Percentiles rank a stretch among this genome's conserved stretches.
These are phyloP conservation scores for Daldinia sp. DNA, from an alignment of 2,329 filamentous ascomycete species.

Conservation along the genomic window DNA sequence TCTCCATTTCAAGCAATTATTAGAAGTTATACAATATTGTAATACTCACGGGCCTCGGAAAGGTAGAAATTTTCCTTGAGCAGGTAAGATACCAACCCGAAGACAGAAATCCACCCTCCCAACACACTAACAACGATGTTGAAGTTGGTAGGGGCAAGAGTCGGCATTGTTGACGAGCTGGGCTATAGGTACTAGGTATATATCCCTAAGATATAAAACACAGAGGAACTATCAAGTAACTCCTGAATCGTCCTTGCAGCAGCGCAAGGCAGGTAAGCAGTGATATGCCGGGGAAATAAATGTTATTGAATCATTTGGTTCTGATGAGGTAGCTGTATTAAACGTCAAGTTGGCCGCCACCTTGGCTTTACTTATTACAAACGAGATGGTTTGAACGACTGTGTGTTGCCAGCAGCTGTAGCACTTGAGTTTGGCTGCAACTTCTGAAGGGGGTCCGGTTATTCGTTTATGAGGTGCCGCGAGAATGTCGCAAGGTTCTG, in stretches of 20 bases:
- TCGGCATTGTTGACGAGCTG: slow-evolving; percentile 55
- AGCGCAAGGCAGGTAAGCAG: slow-evolving; percentile 50
- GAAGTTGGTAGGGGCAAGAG: slow-evolving; percentile 77
- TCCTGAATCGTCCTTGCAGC: slow-evolving; percentile 56
- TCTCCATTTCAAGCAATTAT: background rate
- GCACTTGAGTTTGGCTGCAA: slow-evolving; percentile 1
- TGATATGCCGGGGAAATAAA: slow-evolving; percentile 47
- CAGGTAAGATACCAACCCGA: slow-evolving; percentile 89
- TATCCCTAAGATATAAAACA: slow-evolving; percentile 10
- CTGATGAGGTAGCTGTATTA: slow-evolving; percentile 6
- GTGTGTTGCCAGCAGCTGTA: slow-evolving; percentile 11
- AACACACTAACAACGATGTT: slow-evolving; percentile 85
- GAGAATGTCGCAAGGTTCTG: background rate
- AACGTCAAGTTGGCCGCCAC: slow-evolving; percentile 39
- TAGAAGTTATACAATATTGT: background rate
- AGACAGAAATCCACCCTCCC: slow-evolving; percentile 90
- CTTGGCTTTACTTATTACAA: slow-evolving; percentile 34
- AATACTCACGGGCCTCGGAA: slow-evolving; percentile 82
- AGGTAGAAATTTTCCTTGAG: slow-evolving; percentile 92
- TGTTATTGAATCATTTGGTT: slow-evolving; percentile 62
- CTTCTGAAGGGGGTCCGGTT: background rate
- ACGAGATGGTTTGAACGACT: slow-evolving; percentile 6
- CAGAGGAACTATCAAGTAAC: slow-evolving; percentile 49
- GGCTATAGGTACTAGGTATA: background rate
- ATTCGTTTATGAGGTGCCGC: background rate